Evolutionary conservation across 140 eudicot genomes (phyloP).

Genomic region (Anethum foeniculum): DNA sequence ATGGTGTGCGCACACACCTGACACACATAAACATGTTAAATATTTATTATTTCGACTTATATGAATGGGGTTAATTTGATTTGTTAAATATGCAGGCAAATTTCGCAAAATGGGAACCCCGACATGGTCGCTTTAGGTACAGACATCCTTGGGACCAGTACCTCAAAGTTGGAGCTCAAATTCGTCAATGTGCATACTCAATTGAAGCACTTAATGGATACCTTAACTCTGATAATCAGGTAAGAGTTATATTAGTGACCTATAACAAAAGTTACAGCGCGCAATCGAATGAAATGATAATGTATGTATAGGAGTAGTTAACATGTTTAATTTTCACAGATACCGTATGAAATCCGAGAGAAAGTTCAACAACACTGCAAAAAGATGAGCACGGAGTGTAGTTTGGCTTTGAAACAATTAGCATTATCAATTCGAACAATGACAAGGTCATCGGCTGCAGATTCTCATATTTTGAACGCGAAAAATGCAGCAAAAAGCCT

Average conservation of each 20-base stretch:
- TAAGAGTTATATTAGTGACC: not conserved
- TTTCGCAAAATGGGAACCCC: slow-evolving; percentile 87
- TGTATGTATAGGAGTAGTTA: too few species aligned
- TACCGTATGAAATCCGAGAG: slow-evolving; percentile 27
- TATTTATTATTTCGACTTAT: too few species aligned
- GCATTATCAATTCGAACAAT: slow-evolving; percentile 41
- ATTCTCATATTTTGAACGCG: slow-evolving; percentile 31
- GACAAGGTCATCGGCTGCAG: slow-evolving; percentile 23
- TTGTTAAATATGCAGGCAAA: slow-evolving; percentile 44
- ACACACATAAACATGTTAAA: not conserved
- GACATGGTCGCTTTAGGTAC: slow-evolving; percentile 61
- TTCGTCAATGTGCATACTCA: slow-evolving; percentile 62
- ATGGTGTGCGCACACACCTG: not conserved
- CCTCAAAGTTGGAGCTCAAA: slow-evolving; percentile 50
- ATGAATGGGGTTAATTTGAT: not conserved
- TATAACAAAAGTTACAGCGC: too few species aligned
- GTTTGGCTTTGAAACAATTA: slow-evolving; percentile 53
- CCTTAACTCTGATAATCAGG: slow-evolving; percentile 42
- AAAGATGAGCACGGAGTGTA: slow-evolving; percentile 45
- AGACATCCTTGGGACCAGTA: slow-evolving; percentile 81
- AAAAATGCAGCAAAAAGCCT: slow-evolving; percentile 40
- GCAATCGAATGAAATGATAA: too few species aligned
- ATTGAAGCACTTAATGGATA: slow-evolving; percentile 57
- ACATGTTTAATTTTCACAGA: slow-evolving; percentile 18
- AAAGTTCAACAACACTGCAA: slow-evolving; percentile 51